These are phyloP conservation scores for Ilex aquifolium DNA, from an alignment of 257 asterid genomes.

Conservation along the genomic window DNA sequence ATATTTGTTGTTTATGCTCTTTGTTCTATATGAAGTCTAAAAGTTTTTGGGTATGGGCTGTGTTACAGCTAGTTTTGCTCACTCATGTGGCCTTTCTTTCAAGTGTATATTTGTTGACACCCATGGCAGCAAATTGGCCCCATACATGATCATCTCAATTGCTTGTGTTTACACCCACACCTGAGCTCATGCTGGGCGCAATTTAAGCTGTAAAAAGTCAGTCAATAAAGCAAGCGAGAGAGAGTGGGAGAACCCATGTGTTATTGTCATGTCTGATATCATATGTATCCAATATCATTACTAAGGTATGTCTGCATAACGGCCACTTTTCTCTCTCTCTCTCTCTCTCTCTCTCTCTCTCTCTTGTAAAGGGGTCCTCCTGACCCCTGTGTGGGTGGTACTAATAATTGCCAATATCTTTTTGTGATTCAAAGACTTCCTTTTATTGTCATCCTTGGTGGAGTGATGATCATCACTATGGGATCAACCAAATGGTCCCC, in stretches of 20 bases:
- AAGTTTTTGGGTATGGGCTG: too few relatives aligned
- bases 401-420: conserved; percentile 22
- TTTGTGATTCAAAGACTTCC: neutral
- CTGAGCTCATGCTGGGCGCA: conserved; percentile 17
- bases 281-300: neutral
- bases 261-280: conserved; percentile 4
- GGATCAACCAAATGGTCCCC: neutral
- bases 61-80: neutral
- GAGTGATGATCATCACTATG: conserved; percentile 3
- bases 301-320: conserved; percentile 13
- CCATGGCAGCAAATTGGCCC: conserved; percentile 24
- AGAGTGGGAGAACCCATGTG: neutral
- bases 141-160: conserved; percentile 5
- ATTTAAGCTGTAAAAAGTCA: conserved; percentile 16
- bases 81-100: neutral
- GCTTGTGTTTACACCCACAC: conserved; percentile 8
- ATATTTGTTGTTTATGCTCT: too few relatives aligned
- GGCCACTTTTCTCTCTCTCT: conserved; percentile 6
- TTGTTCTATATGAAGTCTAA: too few relatives aligned
- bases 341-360: too few relatives aligned
- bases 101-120: neutral
- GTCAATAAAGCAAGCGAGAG: conserved; percentile 3
- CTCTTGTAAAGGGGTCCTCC: conserved; percentile 5
- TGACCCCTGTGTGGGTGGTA: conserved; percentile 16
- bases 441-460: conserved; percentile 6